These are phyloP conservation scores for Mycena galericulata DNA, from an alignment of 768 basidiomycete species.

Conservation along the genomic window DNA sequence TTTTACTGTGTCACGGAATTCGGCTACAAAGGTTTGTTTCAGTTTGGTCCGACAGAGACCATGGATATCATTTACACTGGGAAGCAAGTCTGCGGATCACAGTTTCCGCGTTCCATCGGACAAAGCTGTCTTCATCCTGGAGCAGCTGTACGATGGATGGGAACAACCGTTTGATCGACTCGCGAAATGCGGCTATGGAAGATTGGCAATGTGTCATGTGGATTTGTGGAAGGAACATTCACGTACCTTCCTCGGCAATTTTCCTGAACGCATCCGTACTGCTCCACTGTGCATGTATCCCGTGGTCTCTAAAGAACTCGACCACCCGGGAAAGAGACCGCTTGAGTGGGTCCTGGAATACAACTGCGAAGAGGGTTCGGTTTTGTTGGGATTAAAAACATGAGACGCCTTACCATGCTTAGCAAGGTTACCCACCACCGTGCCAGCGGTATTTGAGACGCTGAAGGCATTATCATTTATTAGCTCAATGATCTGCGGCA, in stretches of 20 bases:
- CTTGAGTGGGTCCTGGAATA: slow-evolving; percentile 2
- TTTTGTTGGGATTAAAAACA: not conserved
- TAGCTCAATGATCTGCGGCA: too few species aligned
- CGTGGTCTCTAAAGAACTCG: not conserved
- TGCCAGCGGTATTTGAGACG: not conserved
- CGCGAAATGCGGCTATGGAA: too few species aligned
- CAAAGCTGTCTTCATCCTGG: too few species aligned
- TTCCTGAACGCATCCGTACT: not conserved
- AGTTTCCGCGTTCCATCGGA: too few species aligned
- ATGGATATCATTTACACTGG: too few species aligned
- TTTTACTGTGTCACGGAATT: too few species aligned
- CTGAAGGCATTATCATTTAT: too few species aligned
- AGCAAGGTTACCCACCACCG: not conserved
- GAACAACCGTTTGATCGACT: too few species aligned
- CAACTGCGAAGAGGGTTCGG: not conserved
- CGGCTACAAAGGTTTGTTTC: not conserved
- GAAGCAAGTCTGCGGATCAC: too few species aligned
- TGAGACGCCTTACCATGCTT: not conserved
- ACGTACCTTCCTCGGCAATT: not conserved
- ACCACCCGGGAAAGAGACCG: not conserved
- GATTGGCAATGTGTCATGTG: too few species aligned
- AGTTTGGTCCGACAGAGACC: not conserved
- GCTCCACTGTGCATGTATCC: not conserved
- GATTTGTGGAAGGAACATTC: too few species aligned
- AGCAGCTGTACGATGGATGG: too few species aligned